These are phyloP conservation scores for Austropuccinia psidii DNA, from an alignment of 1,284 basidiomycete genomes.

Conservation along the genomic window DNA sequence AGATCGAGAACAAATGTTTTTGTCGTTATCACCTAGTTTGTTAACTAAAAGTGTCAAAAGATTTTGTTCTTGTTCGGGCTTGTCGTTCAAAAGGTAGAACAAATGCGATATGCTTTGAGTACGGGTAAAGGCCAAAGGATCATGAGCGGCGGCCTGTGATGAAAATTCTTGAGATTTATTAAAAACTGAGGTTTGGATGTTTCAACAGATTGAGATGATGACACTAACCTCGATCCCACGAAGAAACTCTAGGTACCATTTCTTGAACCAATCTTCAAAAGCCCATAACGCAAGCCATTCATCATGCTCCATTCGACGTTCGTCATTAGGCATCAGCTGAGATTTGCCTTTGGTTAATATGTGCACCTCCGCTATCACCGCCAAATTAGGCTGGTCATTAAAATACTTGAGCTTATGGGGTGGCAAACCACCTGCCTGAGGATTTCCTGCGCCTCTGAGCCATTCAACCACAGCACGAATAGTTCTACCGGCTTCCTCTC, in stretches of 20 bases:
- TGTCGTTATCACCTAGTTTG: conserved; percentile 91
- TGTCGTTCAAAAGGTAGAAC: conserved; percentile 71
- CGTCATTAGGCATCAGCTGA: conserved; percentile 10
- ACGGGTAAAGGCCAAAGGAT: conserved; percentile 79
- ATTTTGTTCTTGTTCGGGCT: conserved; percentile 97
- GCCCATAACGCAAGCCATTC: conserved; percentile 72
- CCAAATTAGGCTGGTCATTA: conserved; percentile 65
- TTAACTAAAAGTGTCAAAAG: conserved; percentile 83
- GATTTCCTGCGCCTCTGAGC: conserved; percentile 67
- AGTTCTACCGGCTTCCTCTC: conserved; percentile 85
- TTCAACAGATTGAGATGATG: not conserved
- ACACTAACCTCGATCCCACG: conserved; percentile 72
- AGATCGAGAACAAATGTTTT: conserved; percentile 76
- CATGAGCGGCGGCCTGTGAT: conserved; percentile 67
- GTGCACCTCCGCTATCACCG: conserved; percentile 1
- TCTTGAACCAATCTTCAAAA: conserved; percentile 96
- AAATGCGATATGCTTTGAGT: conserved; percentile 63
- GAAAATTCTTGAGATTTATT: not conserved
- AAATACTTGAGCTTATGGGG: conserved; percentile 78
- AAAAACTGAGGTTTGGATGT: not conserved
- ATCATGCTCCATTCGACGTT: conserved; percentile 47
- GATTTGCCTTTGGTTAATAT: not conserved
- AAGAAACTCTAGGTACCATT: conserved; percentile 86
- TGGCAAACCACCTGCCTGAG: conserved; percentile 57
- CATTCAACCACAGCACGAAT: conserved; percentile 87